A percentile compares a stretch with the other conserved stretches of the same genome.
phyloP scores from a whole-genome alignment of 2,329 filamentous ascomycete genomes.

The Domatiomyces globalis region DNA sequence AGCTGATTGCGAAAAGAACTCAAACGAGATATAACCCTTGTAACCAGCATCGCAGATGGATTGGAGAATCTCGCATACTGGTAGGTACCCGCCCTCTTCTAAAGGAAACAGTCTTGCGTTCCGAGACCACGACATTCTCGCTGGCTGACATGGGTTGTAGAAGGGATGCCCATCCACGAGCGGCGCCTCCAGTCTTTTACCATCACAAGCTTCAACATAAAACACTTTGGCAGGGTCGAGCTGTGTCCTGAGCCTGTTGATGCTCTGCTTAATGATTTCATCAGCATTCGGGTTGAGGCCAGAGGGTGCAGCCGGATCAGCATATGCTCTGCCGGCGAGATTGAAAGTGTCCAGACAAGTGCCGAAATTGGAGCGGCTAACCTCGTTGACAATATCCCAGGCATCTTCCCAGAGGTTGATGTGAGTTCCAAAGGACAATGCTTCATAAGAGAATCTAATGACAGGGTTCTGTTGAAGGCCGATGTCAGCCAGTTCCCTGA shows the following conservation, averaged over 20 bases:
- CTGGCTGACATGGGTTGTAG: conserved; percentile 43
- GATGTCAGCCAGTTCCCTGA: conserved; percentile 39
- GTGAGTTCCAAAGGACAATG: conserved; percentile 56
- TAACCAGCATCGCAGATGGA: conserved; percentile 51
- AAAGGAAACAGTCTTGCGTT: conserved; percentile 61
- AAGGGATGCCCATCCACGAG: conserved; percentile 44
- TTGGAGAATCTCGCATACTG: conserved; percentile 45
- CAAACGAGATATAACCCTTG: conserved; percentile 22
- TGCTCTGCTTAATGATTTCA: conserved; percentile 38
- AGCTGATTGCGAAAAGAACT: conserved; percentile 16
- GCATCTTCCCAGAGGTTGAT: conserved; percentile 57
- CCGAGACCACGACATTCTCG: conserved; percentile 64
- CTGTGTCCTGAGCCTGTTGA: conserved; percentile 39
- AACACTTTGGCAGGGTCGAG: conserved; percentile 52
- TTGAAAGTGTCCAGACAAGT: conserved; percentile 69
- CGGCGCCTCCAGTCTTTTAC: conserved; percentile 46
- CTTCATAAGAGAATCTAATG: conserved; percentile 60
- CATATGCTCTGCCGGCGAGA: conserved; percentile 56
- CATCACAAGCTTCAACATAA: conserved; percentile 65
- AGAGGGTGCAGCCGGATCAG: conserved; percentile 44
- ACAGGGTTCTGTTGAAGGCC: conserved; percentile 39
- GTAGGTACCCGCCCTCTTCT: conserved; percentile 51
- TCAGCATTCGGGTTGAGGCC: conserved; percentile 44
- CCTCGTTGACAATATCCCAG: conserved; percentile 52
- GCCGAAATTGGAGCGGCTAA: conserved; percentile 59